These are phyloP conservation scores for Metschnikowia koreensis DNA, from an alignment of 805 yeast species.

Conservation along the genomic window DNA sequence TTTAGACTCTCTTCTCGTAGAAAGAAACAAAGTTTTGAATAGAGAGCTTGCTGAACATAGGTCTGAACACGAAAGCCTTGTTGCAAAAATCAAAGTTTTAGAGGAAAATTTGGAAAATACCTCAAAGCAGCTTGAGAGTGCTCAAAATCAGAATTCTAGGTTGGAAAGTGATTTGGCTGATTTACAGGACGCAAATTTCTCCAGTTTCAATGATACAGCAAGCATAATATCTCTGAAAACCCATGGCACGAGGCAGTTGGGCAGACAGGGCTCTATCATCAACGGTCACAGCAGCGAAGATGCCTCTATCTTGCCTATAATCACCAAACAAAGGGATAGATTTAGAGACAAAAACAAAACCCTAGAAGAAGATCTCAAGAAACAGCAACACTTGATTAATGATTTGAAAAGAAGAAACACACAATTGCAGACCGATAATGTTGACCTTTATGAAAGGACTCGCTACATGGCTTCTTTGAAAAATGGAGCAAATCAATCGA, in stretches of 20 bases:
- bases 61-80: constrained; percentile 51
- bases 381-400: constrained; percentile 48
- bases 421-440: constrained; percentile 68
- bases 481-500: constrained; percentile 13
- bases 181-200: constrained; percentile 43
- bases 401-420: constrained; percentile 66
- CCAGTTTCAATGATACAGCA: constrained; percentile 54
- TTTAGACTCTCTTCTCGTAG: constrained; percentile 60
- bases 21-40: constrained; percentile 71
- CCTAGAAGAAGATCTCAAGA: constrained; percentile 76
- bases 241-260: constrained; percentile 26
- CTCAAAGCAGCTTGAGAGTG: constrained; percentile 37
- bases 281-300: constrained; percentile 37
- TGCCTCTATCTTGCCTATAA: constrained; percentile 68
- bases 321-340: constrained; percentile 93
- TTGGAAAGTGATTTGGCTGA: constrained; percentile 73
- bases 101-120: constrained; percentile 34
- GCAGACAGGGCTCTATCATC: constrained; percentile 29
- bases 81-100: constrained; percentile 39
- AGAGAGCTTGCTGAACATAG: constrained; percentile 67
- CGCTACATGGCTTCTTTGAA: constrained; percentile 60
- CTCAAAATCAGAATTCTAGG: constrained; percentile 51
- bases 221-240: constrained; percentile 64
- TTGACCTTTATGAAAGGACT: constrained; percentile 74
- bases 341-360: constrained; percentile 81